phyloP scores from a whole-genome alignment of 371 early-diverging fungal genomes.

The Circinella minor region DNA sequence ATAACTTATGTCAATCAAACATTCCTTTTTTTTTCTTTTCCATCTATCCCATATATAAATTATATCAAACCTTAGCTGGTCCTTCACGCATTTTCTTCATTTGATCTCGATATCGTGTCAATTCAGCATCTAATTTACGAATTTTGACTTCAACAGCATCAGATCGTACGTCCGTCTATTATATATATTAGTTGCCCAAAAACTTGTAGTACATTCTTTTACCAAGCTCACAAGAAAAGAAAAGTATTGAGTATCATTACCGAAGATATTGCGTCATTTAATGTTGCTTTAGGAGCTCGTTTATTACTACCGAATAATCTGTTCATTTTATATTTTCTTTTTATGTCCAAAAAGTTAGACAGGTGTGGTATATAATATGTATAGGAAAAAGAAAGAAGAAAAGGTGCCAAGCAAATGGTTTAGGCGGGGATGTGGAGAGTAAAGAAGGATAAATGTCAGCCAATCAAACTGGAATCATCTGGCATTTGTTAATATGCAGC shows the following conservation, averaged over 20 bases:
- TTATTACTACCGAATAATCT: conserved; percentile 44
- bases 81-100: conserved; percentile 94
- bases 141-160: conserved; percentile 93
- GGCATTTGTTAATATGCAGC: too few relatives aligned
- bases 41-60: neutral
- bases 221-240: neutral
- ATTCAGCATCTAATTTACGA: conserved; percentile 89
- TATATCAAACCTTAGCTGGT: conserved; percentile 74
- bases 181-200: neutral
- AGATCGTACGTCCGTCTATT: conserved; percentile 83
- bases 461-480: too few relatives aligned
- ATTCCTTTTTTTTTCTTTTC: neutral
- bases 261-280: conserved; percentile 47
- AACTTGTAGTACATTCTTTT: neutral
- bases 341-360: too few relatives aligned
- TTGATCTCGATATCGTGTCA: conserved; percentile 89
- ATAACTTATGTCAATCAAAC: neutral
- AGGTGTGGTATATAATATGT: too few relatives aligned
- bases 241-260: conserved; percentile 18
- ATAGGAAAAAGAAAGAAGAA: too few relatives aligned
- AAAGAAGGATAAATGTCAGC: too few relatives aligned
- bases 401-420: too few relatives aligned
- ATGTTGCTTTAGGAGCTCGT: conserved; percentile 44
- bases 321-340: conserved; percentile 25
- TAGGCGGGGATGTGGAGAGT: too few relatives aligned